Evolutionary conservation across 352 stramenopile species (phyloP), one percentile per base, ranked within the genome.

Genomic region (Pythium scleroteichum): DNA sequence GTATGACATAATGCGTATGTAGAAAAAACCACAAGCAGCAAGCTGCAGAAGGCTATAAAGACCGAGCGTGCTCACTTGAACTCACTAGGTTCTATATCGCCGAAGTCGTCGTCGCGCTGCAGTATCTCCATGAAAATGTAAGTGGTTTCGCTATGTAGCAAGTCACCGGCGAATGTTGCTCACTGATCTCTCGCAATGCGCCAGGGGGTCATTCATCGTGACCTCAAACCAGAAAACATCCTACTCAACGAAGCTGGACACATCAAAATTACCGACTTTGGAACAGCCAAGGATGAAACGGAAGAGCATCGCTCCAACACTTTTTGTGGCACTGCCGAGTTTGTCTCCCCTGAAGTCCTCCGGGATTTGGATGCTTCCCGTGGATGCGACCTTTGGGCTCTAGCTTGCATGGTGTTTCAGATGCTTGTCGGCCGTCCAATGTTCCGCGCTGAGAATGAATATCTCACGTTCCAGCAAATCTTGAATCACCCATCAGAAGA

Each of bases 221-320:
- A 99, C 64, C 88, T 99, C 27, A 97, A 97, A 57, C 89, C 89
- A 1, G 89, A 97, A 51, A 97, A 96, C 62, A 94, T 96, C 50
- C 59, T 97, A 39, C 65, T 97, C 29, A 82, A 75, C 57, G 79
- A 90, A 32, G 72, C 87, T 20, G 90, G 90, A 0, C 90, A 97
- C 57, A 75, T 97, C 40, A 97, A 96, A 71, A 73, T 97, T 39
- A 95, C 90, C 0, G 90, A 97, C 57, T 97, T 97, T 65, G 90
- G 90, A 17, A 96, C 87, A 6, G 84, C 87, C 50, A 94, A 90
- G 67, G 84, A 92, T 44, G 78, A 90, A 52, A 83, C 79, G 3
- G 84, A 94, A 44, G 84, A 94, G 57, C 85, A 86, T 44, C 76
- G 81, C 20, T 78, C 85, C 67, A 96, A 89, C 64, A 93, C 80